These are phyloP conservation scores for Mrakia blollopis DNA, from an alignment of 768 basidiomycete species.

Conservation along the genomic window DNA sequence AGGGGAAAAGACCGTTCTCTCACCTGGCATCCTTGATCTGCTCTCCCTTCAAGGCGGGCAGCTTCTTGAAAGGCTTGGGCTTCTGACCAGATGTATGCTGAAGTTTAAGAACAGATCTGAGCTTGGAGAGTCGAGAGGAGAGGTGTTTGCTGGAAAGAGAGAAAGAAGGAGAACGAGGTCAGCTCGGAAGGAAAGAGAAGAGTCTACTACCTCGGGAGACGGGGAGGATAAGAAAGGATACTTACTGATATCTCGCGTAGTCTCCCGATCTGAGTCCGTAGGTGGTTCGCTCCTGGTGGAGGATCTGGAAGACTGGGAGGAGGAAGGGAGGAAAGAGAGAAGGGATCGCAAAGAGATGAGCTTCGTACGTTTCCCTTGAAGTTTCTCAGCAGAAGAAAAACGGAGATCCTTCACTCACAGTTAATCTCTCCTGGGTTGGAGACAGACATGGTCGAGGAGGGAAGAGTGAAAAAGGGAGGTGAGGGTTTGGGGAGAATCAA, in stretches of 20 bases:
- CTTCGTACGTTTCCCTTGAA: not conserved
- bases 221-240: not conserved
- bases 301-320: slow-evolving; percentile 65
- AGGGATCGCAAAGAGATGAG: not conserved
- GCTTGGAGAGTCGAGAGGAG: slow-evolving; percentile 79
- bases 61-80: slow-evolving; percentile 74
- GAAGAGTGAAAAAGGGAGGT: not conserved
- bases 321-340: not conserved
- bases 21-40: slow-evolving; percentile 79
- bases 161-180: not conserved
- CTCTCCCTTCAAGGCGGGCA: slow-evolving; percentile 62
- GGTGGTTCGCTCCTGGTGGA: slow-evolving; percentile 80
- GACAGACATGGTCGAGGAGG: not conserved
- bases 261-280: slow-evolving; percentile 91
- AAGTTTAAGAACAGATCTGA: not conserved
- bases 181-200: no score
- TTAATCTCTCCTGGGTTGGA: slow-evolving; percentile 7
- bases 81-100: slow-evolving; percentile 39
- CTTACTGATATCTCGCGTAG: slow-evolving; percentile 73
- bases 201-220: not conserved
- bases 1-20: slow-evolving; percentile 38
- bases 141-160: slow-evolving; percentile 70
- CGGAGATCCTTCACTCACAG: not conserved
- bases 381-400: not conserved
- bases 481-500: not conserved